Percentiles rank a stretch among this genome's conserved stretches.
Conservation (phyloP, 371 early-diverging fungal species). For the Saksenaea vasiformis region DNA sequence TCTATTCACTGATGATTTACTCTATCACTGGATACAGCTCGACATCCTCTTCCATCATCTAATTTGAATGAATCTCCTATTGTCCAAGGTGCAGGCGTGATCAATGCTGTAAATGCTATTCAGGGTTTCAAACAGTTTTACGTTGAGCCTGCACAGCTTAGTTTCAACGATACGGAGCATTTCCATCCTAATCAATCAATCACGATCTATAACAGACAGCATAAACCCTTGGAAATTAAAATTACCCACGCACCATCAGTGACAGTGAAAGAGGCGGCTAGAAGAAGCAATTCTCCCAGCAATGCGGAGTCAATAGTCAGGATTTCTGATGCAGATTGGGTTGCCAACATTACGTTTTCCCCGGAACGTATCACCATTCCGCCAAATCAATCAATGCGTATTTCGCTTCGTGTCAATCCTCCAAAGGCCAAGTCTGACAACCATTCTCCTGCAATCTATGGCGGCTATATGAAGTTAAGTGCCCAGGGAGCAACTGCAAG, state of each 20-base stretch:
- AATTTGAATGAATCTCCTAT: conserved; percentile 36
- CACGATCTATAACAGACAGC: conserved; percentile 57
- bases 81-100: conserved; percentile 71
- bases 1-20: neutral
- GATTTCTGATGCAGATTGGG: no score
- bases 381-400: conserved; percentile 33
- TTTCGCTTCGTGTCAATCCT: conserved; percentile 41
- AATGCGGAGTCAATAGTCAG: no score
- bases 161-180: conserved; percentile 64
- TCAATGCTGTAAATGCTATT: conserved; percentile 66
- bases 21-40: neutral
- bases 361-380: conserved; percentile 24
- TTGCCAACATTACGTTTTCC: conserved; percentile 27
- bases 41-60: conserved; percentile 13
- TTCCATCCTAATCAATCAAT: conserved; percentile 39
- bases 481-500: neutral
- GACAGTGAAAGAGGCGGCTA: no score
- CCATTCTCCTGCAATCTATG: conserved; percentile 25
- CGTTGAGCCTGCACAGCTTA: conserved; percentile 61
- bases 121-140: conserved; percentile 37
- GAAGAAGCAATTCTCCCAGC: no score
- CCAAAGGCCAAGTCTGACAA: conserved; percentile 21
- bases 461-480: conserved; percentile 21
- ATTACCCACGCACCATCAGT: conserved; percentile 37
- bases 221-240: conserved; percentile 38